Evolutionary conservation across 805 yeast genomes (phyloP).

Genomic region (Metschnikowia similis): DNA sequence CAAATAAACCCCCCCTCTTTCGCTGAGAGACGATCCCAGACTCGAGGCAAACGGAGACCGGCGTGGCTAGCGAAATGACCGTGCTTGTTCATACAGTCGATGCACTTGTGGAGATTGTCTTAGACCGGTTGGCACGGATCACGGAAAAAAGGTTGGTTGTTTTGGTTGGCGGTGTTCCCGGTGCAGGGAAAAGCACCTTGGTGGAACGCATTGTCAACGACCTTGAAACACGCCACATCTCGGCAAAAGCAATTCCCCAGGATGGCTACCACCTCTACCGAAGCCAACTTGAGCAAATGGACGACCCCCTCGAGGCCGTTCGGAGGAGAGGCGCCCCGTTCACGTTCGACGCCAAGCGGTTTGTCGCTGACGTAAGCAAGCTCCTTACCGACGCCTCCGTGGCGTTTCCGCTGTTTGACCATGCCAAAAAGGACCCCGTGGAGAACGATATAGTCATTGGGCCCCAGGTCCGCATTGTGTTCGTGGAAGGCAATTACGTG

Average conservation of each 20-base stretch:
- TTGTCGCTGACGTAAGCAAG: slow-evolving; percentile 22
- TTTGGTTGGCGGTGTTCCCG: slow-evolving; percentile 73
- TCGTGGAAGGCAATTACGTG: slow-evolving; percentile 76
- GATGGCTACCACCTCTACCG: slow-evolving; percentile 40
- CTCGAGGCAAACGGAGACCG: slow-evolving; percentile 3
- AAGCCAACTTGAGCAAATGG: slow-evolving; percentile 32
- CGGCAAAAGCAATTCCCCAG: slow-evolving; percentile 30
- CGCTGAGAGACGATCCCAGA: slow-evolving; percentile 9
- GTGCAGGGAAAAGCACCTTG: slow-evolving; percentile 77
- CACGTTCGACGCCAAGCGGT: slow-evolving; percentile 64
- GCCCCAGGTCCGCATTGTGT: slow-evolving; percentile 48
- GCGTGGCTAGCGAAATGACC: slow-evolving; percentile 5
- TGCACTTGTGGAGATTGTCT: slow-evolving; percentile 9
- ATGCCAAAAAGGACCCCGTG: slow-evolving; percentile 67
- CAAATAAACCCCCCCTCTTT: slow-evolving; percentile 8
- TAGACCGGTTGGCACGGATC: neutral
- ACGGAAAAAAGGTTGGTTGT: slow-evolving; percentile 44
- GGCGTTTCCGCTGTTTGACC: slow-evolving; percentile 70
- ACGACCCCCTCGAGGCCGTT: slow-evolving; percentile 55
- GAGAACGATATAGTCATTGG: slow-evolving; percentile 46
- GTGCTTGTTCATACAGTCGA: slow-evolving; percentile 8
- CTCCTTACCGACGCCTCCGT: slow-evolving; percentile 30
- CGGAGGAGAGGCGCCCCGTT: slow-evolving; percentile 77
- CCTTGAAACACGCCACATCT: slow-evolving; percentile 16
- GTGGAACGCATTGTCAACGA: slow-evolving; percentile 44